Conservation (phyloP, 2,329 filamentous ascomycete species). For the Dactylella cylindrospora region DNA sequence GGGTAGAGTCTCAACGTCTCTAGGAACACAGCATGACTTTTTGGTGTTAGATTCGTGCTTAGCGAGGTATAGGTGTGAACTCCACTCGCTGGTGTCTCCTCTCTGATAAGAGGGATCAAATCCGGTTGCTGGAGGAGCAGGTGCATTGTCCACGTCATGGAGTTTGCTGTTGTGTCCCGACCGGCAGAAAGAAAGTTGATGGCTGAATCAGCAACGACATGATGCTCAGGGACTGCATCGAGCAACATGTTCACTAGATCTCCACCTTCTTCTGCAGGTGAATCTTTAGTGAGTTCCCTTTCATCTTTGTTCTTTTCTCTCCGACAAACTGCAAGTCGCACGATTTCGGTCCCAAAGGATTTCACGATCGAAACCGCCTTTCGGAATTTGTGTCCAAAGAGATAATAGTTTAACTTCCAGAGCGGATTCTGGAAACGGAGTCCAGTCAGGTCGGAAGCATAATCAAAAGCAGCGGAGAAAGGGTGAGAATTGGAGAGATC, state of each 20-base stretch:
- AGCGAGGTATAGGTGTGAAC: slow-evolving; percentile 58
- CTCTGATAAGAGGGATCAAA: slow-evolving; percentile 54
- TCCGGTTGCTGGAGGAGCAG: slow-evolving; percentile 60
- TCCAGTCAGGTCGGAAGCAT: slow-evolving; percentile 63
- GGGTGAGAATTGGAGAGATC: slow-evolving; percentile 65
- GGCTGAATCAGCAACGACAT: slow-evolving; percentile 65
- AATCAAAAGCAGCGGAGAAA: slow-evolving; percentile 64
- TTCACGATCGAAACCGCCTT: slow-evolving; percentile 58
- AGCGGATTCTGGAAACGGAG: slow-evolving; percentile 67
- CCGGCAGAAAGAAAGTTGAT: slow-evolving; percentile 67
- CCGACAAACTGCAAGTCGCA: slow-evolving; percentile 59
- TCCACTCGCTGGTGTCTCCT: slow-evolving; percentile 53
- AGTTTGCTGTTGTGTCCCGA: slow-evolving; percentile 66
- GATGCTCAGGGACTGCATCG: slow-evolving; percentile 59
- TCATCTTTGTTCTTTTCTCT: slow-evolving; percentile 49
- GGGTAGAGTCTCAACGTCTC: slow-evolving; percentile 65
- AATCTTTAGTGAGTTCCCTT: slow-evolving; percentile 9
- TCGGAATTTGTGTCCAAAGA: slow-evolving; percentile 58
- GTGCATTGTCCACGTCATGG: slow-evolving; percentile 66
- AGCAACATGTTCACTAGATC: slow-evolving; percentile 64
- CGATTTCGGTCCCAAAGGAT: slow-evolving; percentile 61
- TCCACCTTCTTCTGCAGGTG: slow-evolving; percentile 50
- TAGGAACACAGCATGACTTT: slow-evolving; percentile 59
- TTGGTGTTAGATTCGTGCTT: slow-evolving; percentile 18
- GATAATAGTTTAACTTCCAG: slow-evolving; percentile 62